Percentiles rank a stretch among this genome's conserved stretches.
These are phyloP conservation scores for Lactifluus piperatus DNA, from an alignment of 768 basidiomycete species.

Conservation along the genomic window DNA sequence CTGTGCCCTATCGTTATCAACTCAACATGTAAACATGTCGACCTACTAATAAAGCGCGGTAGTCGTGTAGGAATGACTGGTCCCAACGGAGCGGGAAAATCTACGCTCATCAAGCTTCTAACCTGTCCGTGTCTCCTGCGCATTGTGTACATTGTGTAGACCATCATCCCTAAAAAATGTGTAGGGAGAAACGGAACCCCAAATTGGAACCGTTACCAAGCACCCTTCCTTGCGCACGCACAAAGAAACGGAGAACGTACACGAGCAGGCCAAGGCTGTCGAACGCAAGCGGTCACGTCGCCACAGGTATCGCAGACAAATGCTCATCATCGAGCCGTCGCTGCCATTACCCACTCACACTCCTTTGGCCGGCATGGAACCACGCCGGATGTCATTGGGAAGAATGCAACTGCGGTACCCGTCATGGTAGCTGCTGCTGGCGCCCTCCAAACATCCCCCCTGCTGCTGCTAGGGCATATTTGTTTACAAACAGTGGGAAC, in stretches of 20 bases:
- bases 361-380: not conserved
- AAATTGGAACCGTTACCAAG: slow-evolving; percentile 88
- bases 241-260: slow-evolving; percentile 6
- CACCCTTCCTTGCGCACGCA: slow-evolving; percentile 72
- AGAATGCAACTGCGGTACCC: not conserved
- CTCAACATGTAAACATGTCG: slow-evolving; percentile 21
- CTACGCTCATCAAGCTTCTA: slow-evolving; percentile 88
- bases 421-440: slow-evolving; percentile 5
- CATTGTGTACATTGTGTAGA: slow-evolving; percentile 5
- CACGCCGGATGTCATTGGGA: not conserved
- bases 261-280: slow-evolving; percentile 4
- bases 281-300: slow-evolving; percentile 9
- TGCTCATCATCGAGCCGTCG: not conserved
- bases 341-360: too few relatives aligned
- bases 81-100: slow-evolving; percentile 94
- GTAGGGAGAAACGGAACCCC: slow-evolving; percentile 85
- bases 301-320: slow-evolving; percentile 1
- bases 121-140: slow-evolving; percentile 44
- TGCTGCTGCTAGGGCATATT: not conserved
- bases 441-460: slow-evolving; percentile 8
- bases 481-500: not conserved
- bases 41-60: slow-evolving; percentile 18
- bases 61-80: slow-evolving; percentile 90
- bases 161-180: not conserved
- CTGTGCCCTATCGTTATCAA: slow-evolving; percentile 89